phyloP scores from a whole-genome alignment of 2,329 filamentous ascomycete species.

The Alternaria sp. region DNA sequence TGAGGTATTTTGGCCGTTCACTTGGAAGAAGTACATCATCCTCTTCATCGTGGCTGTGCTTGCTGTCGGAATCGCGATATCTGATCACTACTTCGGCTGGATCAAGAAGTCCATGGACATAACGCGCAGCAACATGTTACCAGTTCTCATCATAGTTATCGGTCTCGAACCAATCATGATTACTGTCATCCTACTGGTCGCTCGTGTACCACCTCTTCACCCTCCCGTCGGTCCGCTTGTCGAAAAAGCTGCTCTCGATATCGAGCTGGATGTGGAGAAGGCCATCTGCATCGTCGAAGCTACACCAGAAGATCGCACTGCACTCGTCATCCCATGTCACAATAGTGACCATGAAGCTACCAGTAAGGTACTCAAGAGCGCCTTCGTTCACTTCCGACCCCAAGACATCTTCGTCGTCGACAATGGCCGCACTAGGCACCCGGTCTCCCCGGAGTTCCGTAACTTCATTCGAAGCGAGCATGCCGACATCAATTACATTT shows the following conservation, averaged over 20 bases:
- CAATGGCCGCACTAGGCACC: slow-evolving; percentile 22
- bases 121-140: slow-evolving; percentile 26
- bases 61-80: slow-evolving; percentile 20
- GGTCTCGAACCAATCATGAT: slow-evolving; percentile 26
- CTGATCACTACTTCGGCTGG: slow-evolving; percentile 22
- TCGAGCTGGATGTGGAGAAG: slow-evolving; percentile 4
- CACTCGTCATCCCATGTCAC: slow-evolving; percentile 19
- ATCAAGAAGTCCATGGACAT: slow-evolving; percentile 25
- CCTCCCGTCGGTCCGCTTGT: not conserved
- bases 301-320: slow-evolving; percentile 9
- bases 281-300: not conserved
- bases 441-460: slow-evolving; percentile 22
- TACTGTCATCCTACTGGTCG: slow-evolving; percentile 7
- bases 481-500: slow-evolving; percentile 27
- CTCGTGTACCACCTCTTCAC: slow-evolving; percentile 8
- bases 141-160: slow-evolving; percentile 26
- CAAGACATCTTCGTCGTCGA: slow-evolving; percentile 27
- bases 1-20: slow-evolving; percentile 24
- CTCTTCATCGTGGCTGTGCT: slow-evolving; percentile 16
- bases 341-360: slow-evolving; percentile 18
- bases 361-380: slow-evolving; percentile 15
- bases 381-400: slow-evolving; percentile 23
- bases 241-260: not conserved
- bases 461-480: slow-evolving; percentile 22
- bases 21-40: slow-evolving; percentile 26